Evolutionary conservation across 495 filamentous ascomycete species (phyloP), one percentile per base, ranked within the genome.

Genomic region (Penicillium subrubescens): DNA sequence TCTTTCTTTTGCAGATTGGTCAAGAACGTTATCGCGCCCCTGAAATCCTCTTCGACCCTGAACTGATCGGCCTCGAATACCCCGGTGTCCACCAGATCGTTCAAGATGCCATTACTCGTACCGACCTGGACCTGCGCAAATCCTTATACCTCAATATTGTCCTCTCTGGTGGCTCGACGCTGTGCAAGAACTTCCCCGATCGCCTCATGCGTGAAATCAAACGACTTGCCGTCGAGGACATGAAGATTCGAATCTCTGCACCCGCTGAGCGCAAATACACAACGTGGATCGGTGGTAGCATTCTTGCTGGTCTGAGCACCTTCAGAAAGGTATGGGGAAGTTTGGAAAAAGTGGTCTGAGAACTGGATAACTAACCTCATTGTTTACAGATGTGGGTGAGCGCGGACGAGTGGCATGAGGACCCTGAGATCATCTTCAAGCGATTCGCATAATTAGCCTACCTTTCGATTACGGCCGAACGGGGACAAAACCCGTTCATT

Each of bases 341-440:
- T 59, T 5, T 51, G 25, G 46, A 12, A 14, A 19, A 5, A 35
- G 31, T 8, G 29, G 31, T 33, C 39, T 19, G 11, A 62, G 37
- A 6, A 5, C 8, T 41, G 41, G 7, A 19, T 43, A 39, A 52
- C 69, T 75, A 57, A 71, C 34, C 21, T 60, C 0, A n/a, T 53
- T 27, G 11, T 50, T 51, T 63, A 62, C 74, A 97, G 95, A 98
- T 99, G 96, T 97, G 94, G 92, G 94, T 98, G 66, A 96, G 91
- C 71, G 92, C 94, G 70, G 96, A 97, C 69, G 95, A 98, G 79
- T 99, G 94, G 94, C 96, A 99, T 72, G 95, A 99, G 83, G 94
- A 99, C 76, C 95, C 95, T 6, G 94, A 99, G 67, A 92, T 97
- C 65, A 98, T 99, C 74, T 94, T 97, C 79, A 95, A 92, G 67